Conservation (phyloP, 371 early-diverging fungal genomes). For the Mucor saturninus region DNA sequence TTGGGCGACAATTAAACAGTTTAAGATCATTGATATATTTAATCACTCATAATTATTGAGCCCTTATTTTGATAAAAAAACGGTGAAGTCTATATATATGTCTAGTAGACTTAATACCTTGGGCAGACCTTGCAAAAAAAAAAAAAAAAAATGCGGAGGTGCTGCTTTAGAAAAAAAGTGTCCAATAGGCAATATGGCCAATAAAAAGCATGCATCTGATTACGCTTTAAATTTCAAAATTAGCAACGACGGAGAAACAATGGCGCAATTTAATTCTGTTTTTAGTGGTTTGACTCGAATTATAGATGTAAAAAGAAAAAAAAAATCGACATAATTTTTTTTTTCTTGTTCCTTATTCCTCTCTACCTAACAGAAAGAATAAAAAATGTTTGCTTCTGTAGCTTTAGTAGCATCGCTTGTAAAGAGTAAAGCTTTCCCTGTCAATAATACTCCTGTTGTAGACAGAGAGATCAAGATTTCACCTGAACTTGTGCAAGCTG, state of each 20-base stretch:
- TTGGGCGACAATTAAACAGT: too few relatives aligned
- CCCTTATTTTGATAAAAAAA: too few relatives aligned
- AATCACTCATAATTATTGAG: too few relatives aligned
- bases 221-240: constrained; percentile 11
- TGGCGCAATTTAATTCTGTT: constrained; percentile 37
- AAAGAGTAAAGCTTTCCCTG: constrained; percentile 21
- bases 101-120: too few relatives aligned
- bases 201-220: constrained; percentile 20
- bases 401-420: constrained; percentile 40
- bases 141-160: not conserved
- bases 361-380: not conserved
- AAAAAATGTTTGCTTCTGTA: constrained; percentile 36
- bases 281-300: constrained; percentile 29
- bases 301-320: constrained; percentile 20
- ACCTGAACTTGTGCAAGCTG: constrained; percentile 33
- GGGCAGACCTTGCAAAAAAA: not conserved
- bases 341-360: constrained; percentile 6
- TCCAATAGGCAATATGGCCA: constrained; percentile 1
- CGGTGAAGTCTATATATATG: too few relatives aligned
- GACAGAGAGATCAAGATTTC: constrained; percentile 19
- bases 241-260: constrained; percentile 36
- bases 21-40: too few relatives aligned
- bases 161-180: too few relatives aligned
- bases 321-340: constrained; percentile 9
- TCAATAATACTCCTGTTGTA: constrained; percentile 11